Conservation (phyloP, 2,329 filamentous ascomycete species). For the Gliomastix tumulicola region DNA sequence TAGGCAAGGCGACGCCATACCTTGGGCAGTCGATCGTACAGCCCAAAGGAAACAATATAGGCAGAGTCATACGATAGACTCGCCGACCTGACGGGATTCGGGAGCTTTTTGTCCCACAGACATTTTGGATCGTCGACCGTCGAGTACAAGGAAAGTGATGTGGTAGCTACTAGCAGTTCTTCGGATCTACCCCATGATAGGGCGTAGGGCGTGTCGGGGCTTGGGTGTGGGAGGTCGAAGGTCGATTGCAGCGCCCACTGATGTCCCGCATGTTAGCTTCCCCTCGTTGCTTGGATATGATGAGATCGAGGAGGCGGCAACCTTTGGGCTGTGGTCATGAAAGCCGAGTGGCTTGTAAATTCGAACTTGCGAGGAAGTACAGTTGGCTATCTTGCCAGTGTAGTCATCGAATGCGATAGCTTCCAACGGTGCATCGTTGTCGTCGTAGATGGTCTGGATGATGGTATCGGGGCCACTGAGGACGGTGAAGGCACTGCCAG, state of each 20-base stretch:
- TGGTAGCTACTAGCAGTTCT: constrained; percentile 75
- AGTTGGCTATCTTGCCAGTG: constrained; percentile 78
- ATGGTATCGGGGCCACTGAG: constrained; percentile 68
- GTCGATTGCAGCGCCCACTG: constrained; percentile 60
- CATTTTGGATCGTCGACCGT: constrained; percentile 40
- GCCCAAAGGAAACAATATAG: constrained; percentile 75
- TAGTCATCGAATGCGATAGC: constrained; percentile 75
- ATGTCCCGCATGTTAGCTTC: too few relatives aligned
- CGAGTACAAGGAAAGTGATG: constrained; percentile 62
- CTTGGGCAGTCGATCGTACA: constrained; percentile 78
- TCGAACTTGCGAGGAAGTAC: constrained; percentile 59
- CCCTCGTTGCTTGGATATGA: too few relatives aligned
- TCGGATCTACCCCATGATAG: constrained; percentile 85
- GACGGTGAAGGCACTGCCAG: constrained; percentile 80
- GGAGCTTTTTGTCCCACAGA: constrained; percentile 69
- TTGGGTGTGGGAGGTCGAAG: constrained; percentile 35
- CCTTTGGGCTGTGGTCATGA: constrained; percentile 67
- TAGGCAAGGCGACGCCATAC: constrained; percentile 87
- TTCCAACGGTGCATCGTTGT: constrained; percentile 61
- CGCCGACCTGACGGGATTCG: constrained; percentile 67
- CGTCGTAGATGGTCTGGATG: constrained; percentile 86
- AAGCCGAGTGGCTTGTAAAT: constrained; percentile 72
- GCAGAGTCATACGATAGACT: constrained; percentile 80
- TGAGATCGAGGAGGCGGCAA: constrained; percentile 35
- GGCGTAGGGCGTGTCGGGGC: constrained; percentile 25